Evolutionary conservation across 2,329 filamentous ascomycete species (phyloP), one percentile per base, ranked within the genome.

Genomic region (Trichophyton mentagrophytes): DNA sequence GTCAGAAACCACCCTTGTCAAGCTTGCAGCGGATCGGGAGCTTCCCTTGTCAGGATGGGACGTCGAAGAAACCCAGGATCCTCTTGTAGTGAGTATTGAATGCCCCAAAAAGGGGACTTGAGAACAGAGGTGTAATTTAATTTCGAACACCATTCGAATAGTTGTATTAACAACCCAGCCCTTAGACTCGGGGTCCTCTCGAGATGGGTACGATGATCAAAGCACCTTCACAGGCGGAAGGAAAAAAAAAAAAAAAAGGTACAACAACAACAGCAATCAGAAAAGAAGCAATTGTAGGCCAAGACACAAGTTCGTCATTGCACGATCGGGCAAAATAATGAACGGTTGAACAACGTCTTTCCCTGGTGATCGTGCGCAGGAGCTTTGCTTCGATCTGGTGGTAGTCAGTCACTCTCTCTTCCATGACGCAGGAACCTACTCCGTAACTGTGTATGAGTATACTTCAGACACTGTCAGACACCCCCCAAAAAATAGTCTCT

Each of bases 201-300:
- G 87, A 95, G 77, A 83, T 85, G 38, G 92, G 89, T 71, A 87
- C 96, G 51, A 91, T 64, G 91, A 92, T 80, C 83, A 85, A 66
- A 82, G 86, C 49, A 90, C 87, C 40, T 17, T 44, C 44, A 22
- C 22, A 49, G 13, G 22, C 22, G 6, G 22, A 38, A 36, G 27
- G 2, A 15, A 27, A 7, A 22, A 22, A 27, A 27, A 15, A 9
- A 36, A 27, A 3, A 27, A 27, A 5, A 22, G 11, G 5, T 27
- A 9, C 22, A 27, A 27, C 22, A 53, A 53, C n/a, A 44, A n/a
- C 40, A 44, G n/a, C 40, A 44, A 20, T 6, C n/a, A 7, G 15
- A 17, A 36, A 55, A 55, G 49, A 55, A 55, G 49, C 49, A 55
- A 55, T 33, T 33, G 49, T 20, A n/a, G 49, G 49, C 49, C 49